These are phyloP conservation scores for Dioszegia aurantiaca DNA, from an alignment of 768 basidiomycete species.

Conservation along the genomic window DNA sequence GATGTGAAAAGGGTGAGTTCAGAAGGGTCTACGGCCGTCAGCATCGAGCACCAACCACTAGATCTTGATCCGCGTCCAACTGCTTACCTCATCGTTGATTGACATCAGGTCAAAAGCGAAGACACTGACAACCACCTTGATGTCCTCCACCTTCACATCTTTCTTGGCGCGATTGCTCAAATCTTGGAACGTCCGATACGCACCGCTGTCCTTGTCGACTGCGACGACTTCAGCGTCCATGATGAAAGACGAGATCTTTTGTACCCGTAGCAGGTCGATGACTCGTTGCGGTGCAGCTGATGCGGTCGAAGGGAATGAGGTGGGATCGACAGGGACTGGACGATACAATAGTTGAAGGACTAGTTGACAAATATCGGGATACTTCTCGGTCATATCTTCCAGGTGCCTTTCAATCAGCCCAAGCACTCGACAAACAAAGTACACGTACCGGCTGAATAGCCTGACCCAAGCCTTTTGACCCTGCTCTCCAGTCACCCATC, in stretches of 20 bases:
- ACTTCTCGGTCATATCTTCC: slow-evolving; percentile 92
- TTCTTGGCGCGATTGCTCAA: slow-evolving; percentile 80
- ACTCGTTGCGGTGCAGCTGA: slow-evolving; percentile 29
- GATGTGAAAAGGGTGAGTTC: slow-evolving; percentile 65
- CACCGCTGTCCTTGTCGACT: slow-evolving; percentile 64
- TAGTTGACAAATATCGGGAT: slow-evolving; percentile 72
- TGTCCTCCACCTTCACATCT: slow-evolving; percentile 69
- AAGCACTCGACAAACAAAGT: not conserved
- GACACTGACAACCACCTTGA: slow-evolving; percentile 76
- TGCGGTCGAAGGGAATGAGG: slow-evolving; percentile 33
- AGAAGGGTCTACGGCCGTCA: slow-evolving; percentile 61
- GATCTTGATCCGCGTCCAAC: not conserved
- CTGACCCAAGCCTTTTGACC: slow-evolving; percentile 57
- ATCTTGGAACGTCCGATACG: slow-evolving; percentile 77
- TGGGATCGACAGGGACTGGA: slow-evolving; percentile 20
- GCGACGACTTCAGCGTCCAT: slow-evolving; percentile 85
- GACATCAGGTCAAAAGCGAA: slow-evolving; percentile 88
- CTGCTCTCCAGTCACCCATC: slow-evolving; percentile 41
- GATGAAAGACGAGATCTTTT: slow-evolving; percentile 52
- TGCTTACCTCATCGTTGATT: slow-evolving; percentile 69
- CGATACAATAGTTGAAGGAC: slow-evolving; percentile 58
- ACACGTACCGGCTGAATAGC: slow-evolving; percentile 63
- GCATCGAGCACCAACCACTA: not conserved
- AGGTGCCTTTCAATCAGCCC: slow-evolving; percentile 61
- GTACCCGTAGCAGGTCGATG: slow-evolving; percentile 27